Evolutionary conservation across 495 filamentous ascomycete species (phyloP), one percentile per base, ranked within the genome.

Genomic region (Corynascus novoguineensis): DNA sequence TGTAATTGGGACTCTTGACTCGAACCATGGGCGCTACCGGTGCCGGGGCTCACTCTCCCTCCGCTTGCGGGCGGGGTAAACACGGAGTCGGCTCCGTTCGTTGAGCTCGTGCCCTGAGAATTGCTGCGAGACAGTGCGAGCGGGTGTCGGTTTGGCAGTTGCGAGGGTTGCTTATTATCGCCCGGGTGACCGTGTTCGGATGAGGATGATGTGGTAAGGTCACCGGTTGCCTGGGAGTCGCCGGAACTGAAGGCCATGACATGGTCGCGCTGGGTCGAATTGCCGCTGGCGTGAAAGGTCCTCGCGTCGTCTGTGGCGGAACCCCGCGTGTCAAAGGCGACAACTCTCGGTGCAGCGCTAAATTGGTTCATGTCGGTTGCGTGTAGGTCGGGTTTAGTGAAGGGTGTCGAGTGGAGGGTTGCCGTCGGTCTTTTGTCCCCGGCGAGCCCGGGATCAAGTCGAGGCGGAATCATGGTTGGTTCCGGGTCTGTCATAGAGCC

Each of bases 1-100:
- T 78, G 65, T 38, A 81, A 63, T 55, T 80, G 78, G 9, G 74
- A 79, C 28, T 75, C 71, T 57, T 76, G 74, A 57, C 72, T 77
- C 38, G 74, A 75, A 32, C 59, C 62, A 49, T 67, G 70, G 35
- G 55, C 62, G 56, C 70, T 71, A 40, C 60, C 64, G 46, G 64
- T 60, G 24, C 58, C 65, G 29, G 68, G 69, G 59, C 72, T 77
- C 50, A 65, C 58, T 53, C 68, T 65, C 48, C 68, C 72, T 42
- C 77, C 76, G 66, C 73, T 77, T 8, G 65, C 70, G 41, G 74
- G 71, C 50, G 75, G 75, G 63, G 74, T 79, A 63, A 78, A 75
- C 46, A 76, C 65, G 40, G 61, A 68, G 57, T 75, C 71, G 53
- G 67, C 64, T 57, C 72, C 69, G 67, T 72, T 74, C 22, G 73